Percentiles rank a stretch among this genome's conserved stretches.
phyloP scores from a whole-genome alignment of 2,329 filamentous ascomycete genomes.

The Phaeoacremonium minimum region DNA sequence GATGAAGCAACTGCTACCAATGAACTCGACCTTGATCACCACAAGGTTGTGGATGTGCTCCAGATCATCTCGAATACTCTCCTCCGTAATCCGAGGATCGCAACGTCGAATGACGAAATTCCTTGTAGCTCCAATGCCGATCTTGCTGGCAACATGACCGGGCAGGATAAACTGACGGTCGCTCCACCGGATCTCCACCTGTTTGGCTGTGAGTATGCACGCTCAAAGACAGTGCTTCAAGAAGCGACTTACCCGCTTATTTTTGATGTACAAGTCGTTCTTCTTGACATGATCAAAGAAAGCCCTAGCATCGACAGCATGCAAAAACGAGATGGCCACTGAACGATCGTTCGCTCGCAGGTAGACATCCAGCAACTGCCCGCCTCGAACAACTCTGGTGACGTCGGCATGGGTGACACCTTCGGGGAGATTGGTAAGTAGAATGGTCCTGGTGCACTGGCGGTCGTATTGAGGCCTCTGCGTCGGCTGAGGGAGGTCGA shows the following conservation, averaged over 20 bases:
- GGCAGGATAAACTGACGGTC: conserved; percentile 66
- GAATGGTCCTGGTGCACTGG: conserved; percentile 50
- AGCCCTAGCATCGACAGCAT: conserved; percentile 54
- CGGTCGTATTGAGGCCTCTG: conserved; percentile 25
- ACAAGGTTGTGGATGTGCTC: conserved; percentile 79
- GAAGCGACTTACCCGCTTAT: conserved; percentile 55
- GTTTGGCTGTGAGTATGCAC: conserved; percentile 3
- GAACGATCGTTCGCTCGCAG: conserved; percentile 53
- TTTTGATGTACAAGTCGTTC: conserved; percentile 64
- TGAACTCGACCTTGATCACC: conserved; percentile 61
- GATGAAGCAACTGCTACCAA: conserved; percentile 58
- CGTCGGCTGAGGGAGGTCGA: background rate
- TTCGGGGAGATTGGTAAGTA: conserved; percentile 58
- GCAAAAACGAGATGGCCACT: conserved; percentile 67
- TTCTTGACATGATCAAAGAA: conserved; percentile 63
- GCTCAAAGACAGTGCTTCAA: background rate
- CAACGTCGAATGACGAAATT: conserved; percentile 67
- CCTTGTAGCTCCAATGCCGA: conserved; percentile 63
- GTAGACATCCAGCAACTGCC: conserved; percentile 65
- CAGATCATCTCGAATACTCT: conserved; percentile 65
- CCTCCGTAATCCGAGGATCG: conserved; percentile 54
- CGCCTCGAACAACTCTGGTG: conserved; percentile 61
- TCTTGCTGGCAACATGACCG: conserved; percentile 59
- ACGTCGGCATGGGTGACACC: conserved; percentile 63
- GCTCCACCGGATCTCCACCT: conserved; percentile 68